Base-by-base conservation (phyloP, 176 grass and related monocot species). In the barley (Hordeum vulgare) region DNA sequence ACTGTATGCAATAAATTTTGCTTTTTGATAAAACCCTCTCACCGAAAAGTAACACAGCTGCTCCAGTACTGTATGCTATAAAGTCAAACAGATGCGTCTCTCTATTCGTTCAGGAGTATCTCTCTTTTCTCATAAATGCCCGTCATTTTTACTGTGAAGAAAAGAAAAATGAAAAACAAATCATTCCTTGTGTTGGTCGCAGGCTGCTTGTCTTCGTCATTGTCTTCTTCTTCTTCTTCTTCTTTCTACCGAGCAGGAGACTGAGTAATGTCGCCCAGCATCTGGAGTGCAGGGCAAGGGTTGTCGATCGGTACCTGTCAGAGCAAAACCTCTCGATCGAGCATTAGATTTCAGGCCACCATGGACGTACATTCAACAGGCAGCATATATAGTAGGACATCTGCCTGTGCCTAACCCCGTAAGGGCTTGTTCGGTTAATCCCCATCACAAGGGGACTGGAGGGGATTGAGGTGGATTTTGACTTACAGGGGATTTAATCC, bases 1-100 rank as follows among this genome's bases (percentile, higher is more conserved):
- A n/a, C 78, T 76, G n/a, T 61, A n/a, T 29, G 58, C 81, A 66
- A 66, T 80, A 79, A 81, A 44, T 81, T 24, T 64, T 71, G 26
- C 11, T 71, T 79, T 85, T 71, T 27, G 34, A 75, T 81, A 31
- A 70, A 58, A 81, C 85, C 29, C 58, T 64, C 8, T 47, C 33
- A 66, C 66, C 15, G 25, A 42, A 36, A 45, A 78, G 45, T 49
- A 49, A 49, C 40, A 35, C 66, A 79, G 75, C 74, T 83, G 40
- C 63, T 71, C 60, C 28, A 33, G 39, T 77, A 59, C 15, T 27
- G 18, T 42, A 9, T 62, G 18, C 13, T 21, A 25, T 53, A 14
- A 27, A 72, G 28, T 49, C 51, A 76, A 69, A 71, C 15, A 71
- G 20, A n/a, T 76, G 20, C 36, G 11, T 65, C 6, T 54, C 8